Base-by-base conservation (phyloP, 2,329 filamentous ascomycete species). In the Botrytis porri region DNA sequence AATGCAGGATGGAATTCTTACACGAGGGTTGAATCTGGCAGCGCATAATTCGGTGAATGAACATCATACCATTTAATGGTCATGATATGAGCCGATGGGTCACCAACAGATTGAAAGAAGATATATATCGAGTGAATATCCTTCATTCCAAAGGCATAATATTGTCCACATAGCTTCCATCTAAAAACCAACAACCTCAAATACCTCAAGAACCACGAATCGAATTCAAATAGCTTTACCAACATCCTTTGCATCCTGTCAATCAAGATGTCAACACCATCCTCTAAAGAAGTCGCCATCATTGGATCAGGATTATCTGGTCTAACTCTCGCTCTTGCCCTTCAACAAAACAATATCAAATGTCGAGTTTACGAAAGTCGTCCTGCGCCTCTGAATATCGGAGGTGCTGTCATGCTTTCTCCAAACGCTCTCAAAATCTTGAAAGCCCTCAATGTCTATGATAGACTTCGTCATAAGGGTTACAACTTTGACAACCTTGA, bases 321-420 rank as follows among this genome's bases (percentile, higher is more conserved):
- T 57, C 84, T 90, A 10, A 83, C 84, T 1, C 82, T 90, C 0
- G 87, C 87, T 0, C 82, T 91, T 0, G 83, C 86, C 3, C 82
- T 91, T 0, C 84, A 88, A 73, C 81, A 84, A 43, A 82, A 86
- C 72, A 81, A 81, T 59, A 89, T 90, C 61, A 75, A 82, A 8
- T 83, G 81, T 73, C 85, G 81, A 4, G 80, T 90, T 69, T 89
- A 88, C 74, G 88, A 90, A 74, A 81, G 83, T 22, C 83, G 85
- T 14, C 73, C 81, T 0, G 82, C 82, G 0, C 81, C 84, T 1
- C 82, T 84, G 3, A 82, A 85, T 73, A 84, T 85, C 37, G 85
- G 86, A 29, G 88, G 88, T 4, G 87, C 86, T 0, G 82, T 90
- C 43, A 88, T 89, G 85, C 83, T 90, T 3, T 88, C 87, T 0